Evolutionary conservation across 2,329 filamentous ascomycete species (phyloP).

Genomic region (Exophiala lecanii-corni): DNA sequence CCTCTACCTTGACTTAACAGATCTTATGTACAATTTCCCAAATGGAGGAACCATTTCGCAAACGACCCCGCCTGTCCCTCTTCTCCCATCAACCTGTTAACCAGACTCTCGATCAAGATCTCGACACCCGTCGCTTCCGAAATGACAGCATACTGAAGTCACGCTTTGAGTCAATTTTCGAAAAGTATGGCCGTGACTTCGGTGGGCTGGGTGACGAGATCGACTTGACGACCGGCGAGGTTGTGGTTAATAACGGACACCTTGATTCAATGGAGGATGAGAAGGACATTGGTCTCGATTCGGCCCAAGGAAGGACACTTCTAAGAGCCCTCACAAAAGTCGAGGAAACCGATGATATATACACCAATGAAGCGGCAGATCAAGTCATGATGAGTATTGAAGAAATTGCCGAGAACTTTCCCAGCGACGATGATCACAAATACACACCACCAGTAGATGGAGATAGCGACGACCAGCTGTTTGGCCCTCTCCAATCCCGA

Average conservation of each 20-base stretch:
- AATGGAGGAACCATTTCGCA: slow-evolving; percentile 40
- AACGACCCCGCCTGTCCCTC: slow-evolving; percentile 53
- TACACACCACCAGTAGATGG: slow-evolving; percentile 8
- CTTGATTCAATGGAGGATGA: slow-evolving; percentile 59
- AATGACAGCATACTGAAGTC: slow-evolving; percentile 71
- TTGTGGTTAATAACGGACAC: slow-evolving; percentile 91
- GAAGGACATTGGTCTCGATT: slow-evolving; percentile 41
- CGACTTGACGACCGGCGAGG: slow-evolving; percentile 71
- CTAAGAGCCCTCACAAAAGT: slow-evolving; percentile 24
- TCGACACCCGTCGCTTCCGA: slow-evolving; percentile 50
- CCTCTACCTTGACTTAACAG: not conserved
- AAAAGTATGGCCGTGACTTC: slow-evolving; percentile 82
- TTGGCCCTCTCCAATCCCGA: slow-evolving; percentile 5
- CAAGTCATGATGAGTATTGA: slow-evolving; percentile 25
- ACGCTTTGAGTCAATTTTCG: slow-evolving; percentile 83
- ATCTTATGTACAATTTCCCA: not conserved
- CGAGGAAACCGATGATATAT: slow-evolving; percentile 10
- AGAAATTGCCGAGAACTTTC: slow-evolving; percentile 24
- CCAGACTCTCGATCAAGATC: slow-evolving; percentile 20
- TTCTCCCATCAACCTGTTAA: slow-evolving; percentile 16
- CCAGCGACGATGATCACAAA: slow-evolving; percentile 10
- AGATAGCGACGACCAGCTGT: slow-evolving; percentile 11
- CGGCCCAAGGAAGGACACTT: slow-evolving; percentile 17
- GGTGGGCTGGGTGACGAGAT: slow-evolving; percentile 82
- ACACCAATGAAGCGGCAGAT: slow-evolving; percentile 16